phyloP scores from a whole-genome alignment of 805 yeast genomes.

The Candida takata region DNA sequence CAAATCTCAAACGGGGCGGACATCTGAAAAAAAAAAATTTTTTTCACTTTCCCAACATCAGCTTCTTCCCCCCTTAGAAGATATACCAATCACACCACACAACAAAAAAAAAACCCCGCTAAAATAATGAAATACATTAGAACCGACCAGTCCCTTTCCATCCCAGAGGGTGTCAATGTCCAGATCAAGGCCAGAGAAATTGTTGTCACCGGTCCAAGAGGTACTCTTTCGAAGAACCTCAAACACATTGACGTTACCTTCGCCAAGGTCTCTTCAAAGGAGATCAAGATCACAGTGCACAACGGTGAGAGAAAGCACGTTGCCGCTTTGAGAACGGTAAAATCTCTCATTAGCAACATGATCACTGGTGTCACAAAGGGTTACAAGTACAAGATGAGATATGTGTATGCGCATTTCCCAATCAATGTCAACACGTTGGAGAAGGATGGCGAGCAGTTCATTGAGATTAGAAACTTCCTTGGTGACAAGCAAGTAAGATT shows the following conservation, averaged over 20 bases:
- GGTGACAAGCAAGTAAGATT: constrained; percentile 98
- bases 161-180: constrained; percentile 92
- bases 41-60: no score
- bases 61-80: not conserved
- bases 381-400: constrained; percentile 99
- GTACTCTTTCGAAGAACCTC: constrained; percentile 82
- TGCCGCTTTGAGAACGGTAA: constrained; percentile 98
- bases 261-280: constrained; percentile 62
- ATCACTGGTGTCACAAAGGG: constrained; percentile 98
- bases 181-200: constrained; percentile 85
- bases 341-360: constrained; percentile 89
- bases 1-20: no score
- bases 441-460: constrained; percentile 61
- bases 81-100: not conserved
- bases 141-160: constrained; percentile 73
- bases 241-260: constrained; percentile 94
- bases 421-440: constrained; percentile 92
- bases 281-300: constrained; percentile 86
- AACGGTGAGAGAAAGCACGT: constrained; percentile 99
- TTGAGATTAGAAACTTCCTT: constrained; percentile 98
- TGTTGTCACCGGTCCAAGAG: constrained; percentile 97
- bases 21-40: no score
- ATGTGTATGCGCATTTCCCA: constrained; percentile 99
- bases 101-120: not conserved
- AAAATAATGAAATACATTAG: constrained; percentile 70